Conservation (phyloP, 2,329 filamentous ascomycete species). For the Phialemonium atrogriseum region DNA sequence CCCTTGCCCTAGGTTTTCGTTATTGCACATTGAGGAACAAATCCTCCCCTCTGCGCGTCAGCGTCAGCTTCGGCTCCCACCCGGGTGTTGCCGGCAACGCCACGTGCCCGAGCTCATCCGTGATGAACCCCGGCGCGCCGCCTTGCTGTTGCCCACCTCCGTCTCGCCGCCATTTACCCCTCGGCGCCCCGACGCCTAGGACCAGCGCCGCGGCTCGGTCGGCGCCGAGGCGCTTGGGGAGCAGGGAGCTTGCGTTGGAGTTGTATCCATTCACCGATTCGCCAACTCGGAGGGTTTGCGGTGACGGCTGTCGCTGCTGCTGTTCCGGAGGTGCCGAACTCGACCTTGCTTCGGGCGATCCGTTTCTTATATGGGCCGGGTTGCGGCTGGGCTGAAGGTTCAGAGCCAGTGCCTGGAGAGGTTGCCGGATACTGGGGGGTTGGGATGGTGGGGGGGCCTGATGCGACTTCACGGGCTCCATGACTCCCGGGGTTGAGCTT, state of each 20-base stretch:
- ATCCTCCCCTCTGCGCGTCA: conserved; percentile 57
- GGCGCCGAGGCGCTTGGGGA: conserved; percentile 43
- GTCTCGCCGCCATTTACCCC: conserved; percentile 15
- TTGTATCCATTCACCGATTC: too few relatives aligned
- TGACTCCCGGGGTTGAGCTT: too few relatives aligned
- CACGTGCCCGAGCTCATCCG: too few relatives aligned
- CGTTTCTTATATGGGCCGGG: conserved; percentile 14
- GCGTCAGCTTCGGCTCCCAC: conserved; percentile 59
- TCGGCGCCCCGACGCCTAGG: conserved; percentile 19
- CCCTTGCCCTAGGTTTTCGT: too few relatives aligned
- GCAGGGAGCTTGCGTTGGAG: conserved; percentile 28
- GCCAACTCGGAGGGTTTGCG: conserved; percentile 6
- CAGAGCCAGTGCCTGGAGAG: conserved; percentile 6
- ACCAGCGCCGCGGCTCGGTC: conserved; percentile 40
- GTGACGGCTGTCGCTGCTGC: conserved; percentile 12
- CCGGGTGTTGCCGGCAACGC: conserved; percentile 39
- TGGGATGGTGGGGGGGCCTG: neutral
- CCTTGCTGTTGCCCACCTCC: conserved; percentile 9
- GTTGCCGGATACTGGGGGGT: neutral
- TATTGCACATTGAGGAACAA: conserved; percentile 50
- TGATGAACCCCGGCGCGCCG: neutral
- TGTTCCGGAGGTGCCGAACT: conserved; percentile 7
- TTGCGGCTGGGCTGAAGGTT: conserved; percentile 11
- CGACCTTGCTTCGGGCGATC: conserved; percentile 13
- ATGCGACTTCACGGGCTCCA: neutral